Conservation (phyloP, 805 yeast genomes). For the Candida pseudofarinosa region DNA sequence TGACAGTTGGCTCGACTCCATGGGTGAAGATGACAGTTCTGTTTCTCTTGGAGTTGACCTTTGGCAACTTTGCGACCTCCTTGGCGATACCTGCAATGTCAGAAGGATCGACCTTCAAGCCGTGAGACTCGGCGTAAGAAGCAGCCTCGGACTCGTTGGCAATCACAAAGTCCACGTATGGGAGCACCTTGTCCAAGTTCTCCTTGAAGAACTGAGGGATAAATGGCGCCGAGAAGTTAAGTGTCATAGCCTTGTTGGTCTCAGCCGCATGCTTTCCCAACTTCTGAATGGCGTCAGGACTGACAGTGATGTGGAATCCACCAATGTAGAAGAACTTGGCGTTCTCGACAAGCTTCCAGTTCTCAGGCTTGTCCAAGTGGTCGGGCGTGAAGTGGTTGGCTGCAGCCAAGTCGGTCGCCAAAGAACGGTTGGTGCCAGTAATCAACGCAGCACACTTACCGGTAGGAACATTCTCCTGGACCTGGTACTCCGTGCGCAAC, state of each 20-base stretch:
- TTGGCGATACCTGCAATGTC: conserved; percentile 79
- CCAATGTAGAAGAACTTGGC: conserved; percentile 89
- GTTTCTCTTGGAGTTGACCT: conserved; percentile 59
- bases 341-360: conserved; percentile 80
- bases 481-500: conserved; percentile 79
- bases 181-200: conserved; percentile 71
- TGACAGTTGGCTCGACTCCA: conserved; percentile 87
- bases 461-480: conserved; percentile 72
- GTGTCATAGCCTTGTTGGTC: conserved; percentile 67
- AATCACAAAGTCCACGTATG: conserved; percentile 86
- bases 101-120: conserved; percentile 41
- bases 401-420: conserved; percentile 95
- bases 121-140: conserved; percentile 86
- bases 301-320: conserved; percentile 98
- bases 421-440: conserved; percentile 81
- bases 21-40: conserved; percentile 94
- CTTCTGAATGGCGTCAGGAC: conserved; percentile 87
- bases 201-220: conserved; percentile 94
- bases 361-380: conserved; percentile 83
- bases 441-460: conserved; percentile 98
- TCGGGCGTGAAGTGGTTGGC: conserved; percentile 93
- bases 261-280: conserved; percentile 92
- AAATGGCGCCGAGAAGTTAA: conserved; percentile 96
- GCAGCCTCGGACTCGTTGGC: conserved; percentile 98
- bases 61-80: conserved; percentile 73